Evolutionary conservation across 352 stramenopile genomes (phyloP).

Genomic region (Pythium folliculosum): DNA sequence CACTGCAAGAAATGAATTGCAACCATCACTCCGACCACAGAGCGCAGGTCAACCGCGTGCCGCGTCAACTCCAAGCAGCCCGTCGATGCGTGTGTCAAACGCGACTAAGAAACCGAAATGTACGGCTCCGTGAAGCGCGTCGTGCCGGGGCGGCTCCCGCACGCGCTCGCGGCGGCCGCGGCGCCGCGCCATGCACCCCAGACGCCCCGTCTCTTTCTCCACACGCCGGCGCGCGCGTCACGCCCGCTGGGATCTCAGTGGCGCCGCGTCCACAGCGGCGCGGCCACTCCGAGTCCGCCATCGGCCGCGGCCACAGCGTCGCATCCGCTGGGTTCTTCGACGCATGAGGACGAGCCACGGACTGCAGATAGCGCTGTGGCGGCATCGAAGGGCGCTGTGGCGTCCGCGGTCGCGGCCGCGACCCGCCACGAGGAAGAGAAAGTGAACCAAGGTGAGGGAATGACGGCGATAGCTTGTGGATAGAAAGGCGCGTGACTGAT

Average conservation of each 20-base stretch:
- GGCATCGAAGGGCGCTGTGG: not conserved
- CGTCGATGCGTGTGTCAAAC: slow-evolving; percentile 1
- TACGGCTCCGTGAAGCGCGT: not conserved
- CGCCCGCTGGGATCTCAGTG: slow-evolving; percentile 6
- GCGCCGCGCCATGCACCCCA: not conserved
- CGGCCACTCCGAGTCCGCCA: slow-evolving; percentile 13
- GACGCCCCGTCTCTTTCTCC: not conserved
- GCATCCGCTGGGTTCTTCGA: too few species aligned
- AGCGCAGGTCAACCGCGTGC: not conserved
- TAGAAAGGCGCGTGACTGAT: not conserved
- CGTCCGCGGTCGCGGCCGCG: not conserved
- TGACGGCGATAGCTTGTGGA: not conserved
- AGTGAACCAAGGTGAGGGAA: slow-evolving; percentile 19
- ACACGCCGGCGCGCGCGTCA: slow-evolving; percentile 9
- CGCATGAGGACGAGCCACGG: not conserved
- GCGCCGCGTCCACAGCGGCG: slow-evolving; percentile 13
- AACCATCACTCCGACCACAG: not conserved
- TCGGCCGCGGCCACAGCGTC: not conserved
- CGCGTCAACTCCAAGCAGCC: slow-evolving; percentile 2
- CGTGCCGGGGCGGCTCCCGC: slow-evolving; percentile 1
- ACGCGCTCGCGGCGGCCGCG: not conserved
- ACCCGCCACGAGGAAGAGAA: slow-evolving; percentile 12
- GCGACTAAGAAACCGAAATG: slow-evolving; percentile 6
- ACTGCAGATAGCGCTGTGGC: not conserved
- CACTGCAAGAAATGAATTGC: not conserved